Percentiles rank a stretch among this genome's conserved stretches.
Conservation (phyloP, 1,139 yeast genomes). For the Geotrichum fermentans region DNA sequence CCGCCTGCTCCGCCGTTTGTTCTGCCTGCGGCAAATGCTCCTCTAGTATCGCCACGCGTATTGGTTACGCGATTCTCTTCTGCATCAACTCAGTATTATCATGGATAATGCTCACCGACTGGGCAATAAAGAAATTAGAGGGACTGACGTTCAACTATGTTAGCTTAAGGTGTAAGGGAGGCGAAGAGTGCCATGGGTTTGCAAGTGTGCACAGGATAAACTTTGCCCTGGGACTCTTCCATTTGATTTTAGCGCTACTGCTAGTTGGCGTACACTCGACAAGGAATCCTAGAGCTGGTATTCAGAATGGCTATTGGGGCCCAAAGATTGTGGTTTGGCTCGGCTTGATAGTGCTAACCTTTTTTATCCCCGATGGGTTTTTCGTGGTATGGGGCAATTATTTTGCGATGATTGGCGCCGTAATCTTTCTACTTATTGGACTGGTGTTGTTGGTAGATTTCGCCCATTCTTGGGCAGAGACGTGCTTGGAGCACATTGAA, state of each 20-base stretch:
- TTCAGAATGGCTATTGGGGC: slow-evolving; percentile 90
- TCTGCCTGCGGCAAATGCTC: slow-evolving; percentile 50
- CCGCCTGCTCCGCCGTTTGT: slow-evolving; percentile 68
- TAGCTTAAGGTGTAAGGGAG: slow-evolving; percentile 52
- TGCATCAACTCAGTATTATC: slow-evolving; percentile 75
- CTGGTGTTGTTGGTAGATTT: slow-evolving; percentile 86
- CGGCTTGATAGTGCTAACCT: slow-evolving; percentile 55
- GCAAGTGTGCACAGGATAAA: slow-evolving; percentile 88
- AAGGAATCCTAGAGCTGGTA: slow-evolving; percentile 67
- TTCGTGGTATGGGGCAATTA: slow-evolving; percentile 89
- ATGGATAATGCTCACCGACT: slow-evolving; percentile 89
- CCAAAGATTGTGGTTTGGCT: slow-evolving; percentile 65
- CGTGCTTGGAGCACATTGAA: slow-evolving; percentile 86
- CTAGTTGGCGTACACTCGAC: slow-evolving; percentile 75
- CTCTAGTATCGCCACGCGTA: slow-evolving; percentile 73
- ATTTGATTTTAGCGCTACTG: slow-evolving; percentile 62
- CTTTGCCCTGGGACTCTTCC: slow-evolving; percentile 80
- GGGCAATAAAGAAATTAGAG: slow-evolving; percentile 71
- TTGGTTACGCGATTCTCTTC: slow-evolving; percentile 77
- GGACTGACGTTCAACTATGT: slow-evolving; percentile 58
- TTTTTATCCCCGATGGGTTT: slow-evolving; percentile 79
- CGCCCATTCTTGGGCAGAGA: slow-evolving; percentile 99
- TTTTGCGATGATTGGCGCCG: slow-evolving; percentile 77
- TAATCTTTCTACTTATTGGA: slow-evolving; percentile 83
- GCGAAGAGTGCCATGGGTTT: slow-evolving; percentile 81